A percentile compares a stretch with the other conserved stretches of the same genome.
These are phyloP conservation scores for Talaromyces wortmannii DNA, from an alignment of 495 filamentous ascomycete species.

Conservation along the genomic window DNA sequence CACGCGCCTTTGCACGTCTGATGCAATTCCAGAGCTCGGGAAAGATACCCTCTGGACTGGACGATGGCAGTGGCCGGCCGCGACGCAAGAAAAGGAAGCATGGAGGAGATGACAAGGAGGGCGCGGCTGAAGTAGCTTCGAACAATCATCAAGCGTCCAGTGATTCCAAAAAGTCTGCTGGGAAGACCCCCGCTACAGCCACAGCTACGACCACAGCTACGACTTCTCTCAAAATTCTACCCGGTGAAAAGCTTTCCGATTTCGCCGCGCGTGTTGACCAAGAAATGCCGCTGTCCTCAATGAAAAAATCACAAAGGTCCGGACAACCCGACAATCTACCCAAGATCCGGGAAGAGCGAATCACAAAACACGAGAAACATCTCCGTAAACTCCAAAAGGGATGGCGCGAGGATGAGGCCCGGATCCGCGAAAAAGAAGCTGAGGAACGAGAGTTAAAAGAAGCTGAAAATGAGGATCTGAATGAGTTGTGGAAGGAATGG, in stretches of 20 bases:
- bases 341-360: constrained; percentile 47
- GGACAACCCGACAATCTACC: constrained; percentile 12
- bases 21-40: constrained; percentile 59
- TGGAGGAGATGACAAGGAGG: constrained; percentile 9
- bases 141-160: not conserved
- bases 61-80: constrained; percentile 49
- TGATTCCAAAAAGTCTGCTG: not conserved
- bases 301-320: constrained; percentile 35
- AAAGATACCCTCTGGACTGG: constrained; percentile 52
- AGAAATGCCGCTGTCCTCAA: constrained; percentile 64
- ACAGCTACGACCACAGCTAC: no score
- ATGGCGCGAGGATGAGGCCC: constrained; percentile 72
- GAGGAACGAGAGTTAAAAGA: constrained; percentile 56
- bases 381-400: constrained; percentile 73
- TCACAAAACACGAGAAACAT: constrained; percentile 76
- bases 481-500: constrained; percentile 42
- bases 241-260: constrained; percentile 74
- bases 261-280: constrained; percentile 83
- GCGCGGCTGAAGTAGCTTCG: not conserved
- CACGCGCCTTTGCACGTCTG: constrained; percentile 74
- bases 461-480: constrained; percentile 40
- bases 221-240: constrained; percentile 56
- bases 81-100: constrained; percentile 46
- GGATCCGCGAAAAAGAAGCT: constrained; percentile 56
- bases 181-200: constrained; percentile 12